These are phyloP conservation scores for Ambrosiella beaveri DNA, from an alignment of 2,329 filamentous ascomycete species.

Conservation along the genomic window DNA sequence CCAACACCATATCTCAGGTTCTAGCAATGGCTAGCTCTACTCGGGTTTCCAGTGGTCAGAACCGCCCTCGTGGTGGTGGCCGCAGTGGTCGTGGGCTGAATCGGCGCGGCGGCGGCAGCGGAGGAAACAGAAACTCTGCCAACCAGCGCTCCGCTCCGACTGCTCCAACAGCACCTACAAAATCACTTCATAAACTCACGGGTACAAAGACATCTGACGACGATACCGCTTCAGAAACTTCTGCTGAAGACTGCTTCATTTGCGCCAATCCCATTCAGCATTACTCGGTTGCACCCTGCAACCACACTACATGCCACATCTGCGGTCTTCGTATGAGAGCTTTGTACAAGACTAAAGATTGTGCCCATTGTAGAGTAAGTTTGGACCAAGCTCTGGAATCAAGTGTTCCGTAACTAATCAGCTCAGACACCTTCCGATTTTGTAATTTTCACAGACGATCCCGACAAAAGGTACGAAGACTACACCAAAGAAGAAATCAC, in stretches of 20 bases:
- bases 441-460: constrained; percentile 84
- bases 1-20: background rate
- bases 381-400: background rate
- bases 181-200: constrained; percentile 3
- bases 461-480: constrained; percentile 69
- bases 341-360: constrained; percentile 89
- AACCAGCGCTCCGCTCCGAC: background rate
- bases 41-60: background rate
- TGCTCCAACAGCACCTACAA: background rate
- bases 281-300: constrained; percentile 79
- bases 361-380: constrained; percentile 81
- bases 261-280: constrained; percentile 83
- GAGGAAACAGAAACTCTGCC: background rate
- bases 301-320: constrained; percentile 92
- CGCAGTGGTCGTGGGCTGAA: background rate
- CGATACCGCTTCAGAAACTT: constrained; percentile 8
- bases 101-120: background rate
- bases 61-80: background rate
- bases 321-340: constrained; percentile 82
- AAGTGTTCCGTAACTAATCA: constrained; percentile 14
- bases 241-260: constrained; percentile 82
- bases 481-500: constrained; percentile 58
- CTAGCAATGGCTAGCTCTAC: constrained; percentile 5
- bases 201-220: background rate
- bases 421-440: constrained; percentile 48